Evolutionary conservation across 805 yeast species (phyloP), one percentile per base, ranked within the genome.

Genomic region (Torulaspora gathmanii): DNA sequence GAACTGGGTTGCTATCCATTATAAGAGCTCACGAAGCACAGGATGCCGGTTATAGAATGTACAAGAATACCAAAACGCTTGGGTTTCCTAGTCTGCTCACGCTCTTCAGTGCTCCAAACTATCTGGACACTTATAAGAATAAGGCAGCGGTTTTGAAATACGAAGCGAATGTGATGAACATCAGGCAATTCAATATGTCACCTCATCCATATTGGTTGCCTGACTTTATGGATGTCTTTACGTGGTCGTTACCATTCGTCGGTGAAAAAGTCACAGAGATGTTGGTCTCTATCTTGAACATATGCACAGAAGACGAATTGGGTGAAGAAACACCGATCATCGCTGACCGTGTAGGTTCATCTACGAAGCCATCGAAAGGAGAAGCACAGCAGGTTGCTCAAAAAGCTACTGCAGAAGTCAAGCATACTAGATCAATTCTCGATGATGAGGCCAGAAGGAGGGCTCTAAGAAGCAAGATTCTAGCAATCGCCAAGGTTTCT

Each of bases 171-270:
- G 93, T 89, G 17, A 84, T 91, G 93, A 93, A 91, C 66, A 91
- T 91, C 46, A 78, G 97, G 46, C 98, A 91, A 68, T 91, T 93
- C 72, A 89, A 90, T 66, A 70, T 83, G 58, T 81, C 89, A 23
- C 95, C 96, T 4, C 98, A 91, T 67, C 99, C 99, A 1, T 91
- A 93, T 68, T 89, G 95, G 88, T 73, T 93, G 54, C 98, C 98
- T 6, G 89, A 89, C 64, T 87, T 90, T 58, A 88, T 90, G 95
- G 97, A 93, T 65, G 96, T 91, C 5, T 91, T 91, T 66, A 84
- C 95, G 9, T 93, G 98, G 98, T 86, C 96, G 1, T 71, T 91
- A 46, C 99, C 98, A 6, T 91, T 93, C 70, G 97, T 93, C 19
- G 98, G 97, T 16, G 96, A 91, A 64, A 87, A 93, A 61, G 86